Evolutionary conservation across 108 stramenopile genomes (phyloP), one percentile per base, ranked within the genome.

Genomic region (Conticribra guillardii): DNA sequence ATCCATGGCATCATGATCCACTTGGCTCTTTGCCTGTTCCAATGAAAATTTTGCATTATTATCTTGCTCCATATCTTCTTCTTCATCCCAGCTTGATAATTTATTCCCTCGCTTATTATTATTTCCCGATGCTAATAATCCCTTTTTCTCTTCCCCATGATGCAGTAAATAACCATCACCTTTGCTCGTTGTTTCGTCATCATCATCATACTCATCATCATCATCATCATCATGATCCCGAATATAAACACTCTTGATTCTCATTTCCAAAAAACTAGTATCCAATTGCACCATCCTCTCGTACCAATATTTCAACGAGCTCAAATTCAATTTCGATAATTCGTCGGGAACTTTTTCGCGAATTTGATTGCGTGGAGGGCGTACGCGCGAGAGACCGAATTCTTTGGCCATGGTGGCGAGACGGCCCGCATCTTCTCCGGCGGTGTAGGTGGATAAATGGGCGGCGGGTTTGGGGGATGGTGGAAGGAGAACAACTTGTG

Each of bases 401-500:
- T 84, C 79, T 50, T 81, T 80, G 15, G 87, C 87, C 71, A 83
- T 49, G 34, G 64, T 61, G 34, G 76, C 78, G 32, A 87, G 68
- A 2, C 87, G 79, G 19, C 73, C 59, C 17, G 75, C 60, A 70
- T 87, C 87, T 71, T 87, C 87, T 23, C 87, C 87, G 19, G 87
- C 87, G 2, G 76, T 80, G 72, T 87, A 87, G 49, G 87, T 85
- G n/a, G n/a, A n/a, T n/a, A n/a, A n/a, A n/a, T n/a, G n/a, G n/a
- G n/a, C n/a, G n/a, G n/a, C n/a, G n/a, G n/a, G n/a, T n/a, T n/a
- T n/a, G n/a, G n/a, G n/a, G n/a, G n/a, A n/a, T n/a, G n/a, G n/a
- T n/a, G n/a, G n/a, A n/a, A n/a, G n/a, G n/a, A n/a, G n/a, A n/a
- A n/a, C n/a, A n/a, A n/a, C n/a, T n/a, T n/a, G n/a, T n/a, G n/a